These are phyloP conservation scores for Pestalotiopsis sp. DNA, from an alignment of 2,329 filamentous ascomycete genomes.

Conservation along the genomic window DNA sequence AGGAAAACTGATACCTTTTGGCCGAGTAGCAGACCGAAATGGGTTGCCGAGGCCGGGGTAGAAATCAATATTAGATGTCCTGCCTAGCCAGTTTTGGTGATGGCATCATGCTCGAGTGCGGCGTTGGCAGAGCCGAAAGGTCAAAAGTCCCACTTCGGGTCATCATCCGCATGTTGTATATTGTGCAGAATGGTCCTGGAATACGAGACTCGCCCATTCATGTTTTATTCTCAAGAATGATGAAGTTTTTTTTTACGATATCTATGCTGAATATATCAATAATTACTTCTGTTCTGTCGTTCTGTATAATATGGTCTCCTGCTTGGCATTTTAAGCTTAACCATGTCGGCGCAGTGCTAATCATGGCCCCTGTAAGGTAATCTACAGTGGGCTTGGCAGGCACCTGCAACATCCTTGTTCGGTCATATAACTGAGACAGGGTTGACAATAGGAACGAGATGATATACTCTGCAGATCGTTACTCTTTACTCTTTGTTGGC, in stretches of 20 bases:
- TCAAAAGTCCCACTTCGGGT: too few species aligned
- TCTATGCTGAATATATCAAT: background rate
- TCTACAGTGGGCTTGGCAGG: background rate
- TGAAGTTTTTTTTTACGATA: too few species aligned
- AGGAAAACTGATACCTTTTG: background rate
- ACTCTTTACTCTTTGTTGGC: background rate
- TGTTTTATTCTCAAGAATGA: too few species aligned
- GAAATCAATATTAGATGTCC: background rate
- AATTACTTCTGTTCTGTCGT: background rate
- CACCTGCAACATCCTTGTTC: background rate
- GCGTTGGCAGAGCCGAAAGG: background rate
- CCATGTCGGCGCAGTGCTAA: background rate
- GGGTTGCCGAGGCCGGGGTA: background rate
- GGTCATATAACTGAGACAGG: background rate
- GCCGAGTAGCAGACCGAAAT: conserved; percentile 4
- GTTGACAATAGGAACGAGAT: background rate
- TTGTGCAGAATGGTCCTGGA: too few species aligned
- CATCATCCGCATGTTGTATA: too few species aligned
- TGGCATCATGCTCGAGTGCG: conserved; percentile 12
- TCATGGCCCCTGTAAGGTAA: background rate
- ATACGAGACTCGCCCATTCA: too few species aligned
- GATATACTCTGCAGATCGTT: background rate
- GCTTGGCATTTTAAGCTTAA: conserved; percentile 3
- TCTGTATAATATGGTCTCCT: background rate
- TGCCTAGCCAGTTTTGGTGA: background rate